Evolutionary conservation across 768 basidiomycete genomes (phyloP).

Genomic region (Termitomyces sp.): DNA sequence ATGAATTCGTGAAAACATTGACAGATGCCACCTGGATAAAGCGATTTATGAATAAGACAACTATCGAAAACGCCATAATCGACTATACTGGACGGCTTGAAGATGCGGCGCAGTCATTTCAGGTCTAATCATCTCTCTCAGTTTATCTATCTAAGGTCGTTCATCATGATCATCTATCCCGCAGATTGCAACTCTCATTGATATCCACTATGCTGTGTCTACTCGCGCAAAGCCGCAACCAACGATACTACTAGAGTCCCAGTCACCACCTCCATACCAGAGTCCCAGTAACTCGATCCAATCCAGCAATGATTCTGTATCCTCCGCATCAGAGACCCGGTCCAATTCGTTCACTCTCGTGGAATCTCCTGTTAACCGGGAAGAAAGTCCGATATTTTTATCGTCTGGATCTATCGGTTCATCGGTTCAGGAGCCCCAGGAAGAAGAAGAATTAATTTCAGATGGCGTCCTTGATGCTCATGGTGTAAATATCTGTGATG

Average conservation of each 20-base stretch:
- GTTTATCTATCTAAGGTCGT: background rate
- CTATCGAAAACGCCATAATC: conserved; percentile 35
- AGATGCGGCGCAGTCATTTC: conserved; percentile 45
- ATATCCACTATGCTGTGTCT: conserved; percentile 38
- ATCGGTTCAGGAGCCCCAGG: background rate
- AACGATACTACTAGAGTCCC: background rate
- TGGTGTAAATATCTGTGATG: conserved; percentile 23
- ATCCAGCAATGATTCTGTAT: background rate
- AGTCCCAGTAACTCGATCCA: background rate
- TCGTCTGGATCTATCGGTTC: background rate
- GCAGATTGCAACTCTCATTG: conserved; percentile 44
- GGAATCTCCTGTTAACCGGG: conserved; percentile 5
- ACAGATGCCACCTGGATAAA: conserved; percentile 38
- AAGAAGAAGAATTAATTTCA: conserved; percentile 12
- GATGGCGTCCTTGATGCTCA: conserved; percentile 23
- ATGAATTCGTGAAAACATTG: conserved; percentile 35
- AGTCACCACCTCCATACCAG: conserved; percentile 7
- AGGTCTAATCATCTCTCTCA: conserved; percentile 23
- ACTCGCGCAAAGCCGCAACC: conserved; percentile 4
- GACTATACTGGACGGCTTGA: conserved; percentile 32
- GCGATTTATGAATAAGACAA: conserved; percentile 35
- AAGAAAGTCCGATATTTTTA: background rate
- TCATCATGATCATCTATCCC: background rate
- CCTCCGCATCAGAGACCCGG: background rate
- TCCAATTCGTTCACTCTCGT: background rate